Base-by-base conservation (phyloP, 495 filamentous ascomycete species). In the Penicillium simplicissimum region DNA sequence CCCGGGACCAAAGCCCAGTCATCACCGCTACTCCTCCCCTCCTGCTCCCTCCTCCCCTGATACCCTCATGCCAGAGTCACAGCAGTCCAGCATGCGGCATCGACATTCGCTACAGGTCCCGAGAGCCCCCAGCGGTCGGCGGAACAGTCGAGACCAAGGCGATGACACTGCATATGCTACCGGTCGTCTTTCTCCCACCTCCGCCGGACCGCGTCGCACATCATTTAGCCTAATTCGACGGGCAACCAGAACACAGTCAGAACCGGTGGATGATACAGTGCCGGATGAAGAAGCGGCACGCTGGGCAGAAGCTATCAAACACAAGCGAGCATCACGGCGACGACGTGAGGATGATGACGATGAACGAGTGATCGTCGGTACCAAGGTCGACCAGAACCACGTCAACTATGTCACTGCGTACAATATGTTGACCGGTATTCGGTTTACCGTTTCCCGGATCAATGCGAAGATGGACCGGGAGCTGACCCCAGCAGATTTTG, bases 341-440 rank as follows among this genome's bases (percentile, higher is more conserved):
- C 82, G 84, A 62, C 88, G 88, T 66, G 94, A 97, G 61, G 89
- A 96, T 34, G 93, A 96, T 63, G 90, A 97, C 60, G 96, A 98
- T 65, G 95, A 97, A 64, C 83, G 92, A 57, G 93, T 96, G 36
- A 84, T 96, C 55, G 93, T 99, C n/a, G 95, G 95, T 52, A 98
- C 93, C 23, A 97, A 97, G 76, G 95, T 99, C 37, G 95, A 98
- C 72, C 93, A 97, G 77, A 90, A 91, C 67, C 95, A 99, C 73
- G 91, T 90, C 52, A 99, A 99, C 75, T 99, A 92, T 88, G 92
- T 96, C 19, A 97, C 91, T 8, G 93, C 96, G 36, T 99, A 99
- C 76, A 98, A 99, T 76, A 99, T 99, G 95, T 85, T 99, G 76
- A 98, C 95, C 4, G 95, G 95, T 57, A 99, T 99, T 67, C 92